A percentile compares a stretch with the other conserved stretches of the same genome.
Conservation (phyloP, 2,329 filamentous ascomycete species). For the Epichloe sylvatica region DNA sequence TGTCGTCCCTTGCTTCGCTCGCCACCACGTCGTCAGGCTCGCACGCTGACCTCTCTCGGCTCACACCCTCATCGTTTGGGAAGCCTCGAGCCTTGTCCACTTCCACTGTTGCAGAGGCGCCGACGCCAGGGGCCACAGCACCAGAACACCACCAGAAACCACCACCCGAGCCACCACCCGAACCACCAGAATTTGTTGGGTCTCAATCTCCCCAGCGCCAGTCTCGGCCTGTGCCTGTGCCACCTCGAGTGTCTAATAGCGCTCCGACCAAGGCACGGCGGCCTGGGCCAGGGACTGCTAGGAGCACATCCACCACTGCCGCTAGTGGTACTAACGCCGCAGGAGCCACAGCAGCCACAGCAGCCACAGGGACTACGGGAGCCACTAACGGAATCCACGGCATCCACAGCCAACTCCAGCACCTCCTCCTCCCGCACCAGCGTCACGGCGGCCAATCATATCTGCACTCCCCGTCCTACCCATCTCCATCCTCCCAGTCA, state of each 20-base stretch:
- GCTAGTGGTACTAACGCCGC: too few relatives aligned
- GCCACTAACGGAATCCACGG: too few relatives aligned
- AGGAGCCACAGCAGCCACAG: too few relatives aligned
- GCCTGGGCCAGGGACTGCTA: background rate
- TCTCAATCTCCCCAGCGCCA: too few relatives aligned
- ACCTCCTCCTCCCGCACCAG: background rate
- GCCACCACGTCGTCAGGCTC: background rate
- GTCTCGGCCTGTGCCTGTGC: background rate
- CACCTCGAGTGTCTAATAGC: background rate
- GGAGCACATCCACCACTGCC: too few relatives aligned
- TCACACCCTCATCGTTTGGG: background rate
- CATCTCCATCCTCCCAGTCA: background rate
- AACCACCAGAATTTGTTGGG: background rate
- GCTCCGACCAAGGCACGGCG: background rate
- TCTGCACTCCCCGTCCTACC: background rate
- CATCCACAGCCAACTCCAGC: background rate
- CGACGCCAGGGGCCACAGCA: background rate
- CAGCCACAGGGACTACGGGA: too few relatives aligned
- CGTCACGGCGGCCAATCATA: background rate
- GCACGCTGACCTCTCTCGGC: background rate
- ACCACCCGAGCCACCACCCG: too few relatives aligned
- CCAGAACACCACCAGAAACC: background rate
- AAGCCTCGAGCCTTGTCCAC: background rate
- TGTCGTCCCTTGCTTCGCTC: slow-evolving; percentile 1
- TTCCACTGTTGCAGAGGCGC: slow-evolving; percentile 1